phyloP scores from a whole-genome alignment of 2,329 filamentous ascomycete genomes.

The Aspergillus phoenicis region DNA sequence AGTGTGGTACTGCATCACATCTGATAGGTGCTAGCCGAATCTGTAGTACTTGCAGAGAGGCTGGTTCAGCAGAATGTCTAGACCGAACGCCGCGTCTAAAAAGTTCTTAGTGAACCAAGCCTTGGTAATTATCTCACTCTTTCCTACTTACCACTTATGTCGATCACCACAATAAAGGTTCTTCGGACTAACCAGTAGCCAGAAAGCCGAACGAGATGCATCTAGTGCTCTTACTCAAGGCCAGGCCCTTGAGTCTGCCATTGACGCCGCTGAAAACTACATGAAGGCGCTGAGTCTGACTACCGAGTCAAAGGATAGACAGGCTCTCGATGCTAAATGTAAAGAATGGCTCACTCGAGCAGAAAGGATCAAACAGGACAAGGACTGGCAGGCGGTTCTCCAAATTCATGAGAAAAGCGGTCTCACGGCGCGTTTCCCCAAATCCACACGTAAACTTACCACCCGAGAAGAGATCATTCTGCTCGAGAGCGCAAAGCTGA shows the following conservation, averaged over 20 bases:
- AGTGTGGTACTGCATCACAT: too few species aligned
- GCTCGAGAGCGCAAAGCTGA: conserved; percentile 74
- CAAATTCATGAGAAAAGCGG: conserved; percentile 27
- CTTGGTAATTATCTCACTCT: conserved; percentile 27
- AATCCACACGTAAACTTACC: conserved; percentile 63
- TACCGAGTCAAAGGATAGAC: conserved; percentile 63
- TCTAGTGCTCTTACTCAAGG: conserved; percentile 55
- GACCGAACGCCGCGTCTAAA: conserved; percentile 28
- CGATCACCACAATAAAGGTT: background rate
- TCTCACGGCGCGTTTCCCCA: conserved; percentile 48
- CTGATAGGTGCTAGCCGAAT: background rate
- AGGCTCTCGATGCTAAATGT: conserved; percentile 68
- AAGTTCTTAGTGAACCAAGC: conserved; percentile 34
- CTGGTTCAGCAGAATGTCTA: conserved; percentile 31
- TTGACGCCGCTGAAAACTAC: conserved; percentile 76
- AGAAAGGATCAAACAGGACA: conserved; percentile 69
- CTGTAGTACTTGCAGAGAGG: background rate
- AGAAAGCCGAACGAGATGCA: conserved; percentile 60
- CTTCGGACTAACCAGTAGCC: conserved; percentile 29
- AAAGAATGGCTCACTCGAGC: conserved; percentile 70
- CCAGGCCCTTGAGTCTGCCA: conserved; percentile 73
- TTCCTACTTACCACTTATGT: background rate
- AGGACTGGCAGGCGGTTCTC: conserved; percentile 34
- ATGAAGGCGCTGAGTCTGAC: conserved; percentile 72
- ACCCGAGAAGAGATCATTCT: conserved; percentile 76